Percentiles rank a stretch among this genome's conserved stretches.
phyloP scores from a whole-genome alignment of 1,284 basidiomycete species.

The Cystobasidium slooffiae region DNA sequence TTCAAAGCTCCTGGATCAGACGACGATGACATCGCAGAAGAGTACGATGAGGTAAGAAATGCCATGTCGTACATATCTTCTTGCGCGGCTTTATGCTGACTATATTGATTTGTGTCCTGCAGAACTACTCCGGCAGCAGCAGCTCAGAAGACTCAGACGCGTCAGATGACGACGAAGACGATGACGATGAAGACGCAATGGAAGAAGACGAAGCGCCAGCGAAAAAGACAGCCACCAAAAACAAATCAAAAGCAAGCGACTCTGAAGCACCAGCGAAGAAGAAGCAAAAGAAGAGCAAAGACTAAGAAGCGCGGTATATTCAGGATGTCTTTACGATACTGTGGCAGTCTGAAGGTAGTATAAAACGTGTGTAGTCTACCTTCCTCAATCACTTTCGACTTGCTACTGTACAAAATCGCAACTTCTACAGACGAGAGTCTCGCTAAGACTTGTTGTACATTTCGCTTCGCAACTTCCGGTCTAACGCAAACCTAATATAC shows the following conservation, averaged over 20 bases:
- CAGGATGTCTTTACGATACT: neutral
- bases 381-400: too few species aligned
- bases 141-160: conserved; percentile 24
- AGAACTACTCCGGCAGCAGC: conserved; percentile 44
- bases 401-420: too few species aligned
- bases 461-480: too few species aligned
- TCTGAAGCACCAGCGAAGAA: conserved; percentile 58
- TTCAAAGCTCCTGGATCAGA: conserved; percentile 48
- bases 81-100: neutral
- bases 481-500: too few species aligned
- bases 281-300: conserved; percentile 57
- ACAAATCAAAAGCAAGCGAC: conserved; percentile 54
- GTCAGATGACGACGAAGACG: conserved; percentile 34
- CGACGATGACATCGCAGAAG: conserved; percentile 52
- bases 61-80: neutral
- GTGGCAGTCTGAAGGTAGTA: neutral
- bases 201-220: conserved; percentile 39
- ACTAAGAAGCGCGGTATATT: neutral
- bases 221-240: conserved; percentile 59
- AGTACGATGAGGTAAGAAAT: conserved; percentile 44
- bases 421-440: too few species aligned
- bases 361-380: too few species aligned
- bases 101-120: neutral
- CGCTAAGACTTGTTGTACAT: too few species aligned
- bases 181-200: conserved; percentile 38